Evolutionary conservation across 345 rosid genomes (phyloP).

Genomic region (Triadica sebifera): DNA sequence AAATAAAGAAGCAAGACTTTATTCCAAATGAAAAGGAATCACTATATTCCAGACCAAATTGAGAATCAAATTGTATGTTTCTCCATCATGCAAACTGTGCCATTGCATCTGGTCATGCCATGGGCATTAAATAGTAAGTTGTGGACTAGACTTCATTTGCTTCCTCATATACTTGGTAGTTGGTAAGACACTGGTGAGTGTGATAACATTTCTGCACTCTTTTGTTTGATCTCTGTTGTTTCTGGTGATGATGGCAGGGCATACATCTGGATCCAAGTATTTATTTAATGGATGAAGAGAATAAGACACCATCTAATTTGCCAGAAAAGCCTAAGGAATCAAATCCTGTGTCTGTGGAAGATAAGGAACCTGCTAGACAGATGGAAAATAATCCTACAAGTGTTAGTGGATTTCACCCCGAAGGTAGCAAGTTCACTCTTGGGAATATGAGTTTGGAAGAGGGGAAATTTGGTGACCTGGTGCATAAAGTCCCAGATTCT

Average conservation of each 20-base stretch:
- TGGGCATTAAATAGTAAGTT: background rate
- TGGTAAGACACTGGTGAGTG: background rate
- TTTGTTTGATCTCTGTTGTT: conserved; percentile 14
- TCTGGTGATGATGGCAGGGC: conserved; percentile 53
- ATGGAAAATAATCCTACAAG: conserved; percentile 30
- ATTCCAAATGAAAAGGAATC: background rate
- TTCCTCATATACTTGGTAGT: conserved; percentile 6
- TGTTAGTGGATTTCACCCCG: conserved; percentile 32
- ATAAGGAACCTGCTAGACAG: conserved; percentile 28
- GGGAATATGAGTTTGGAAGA: conserved; percentile 23
- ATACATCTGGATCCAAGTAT: conserved; percentile 98
- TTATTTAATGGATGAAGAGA: conserved; percentile 88
- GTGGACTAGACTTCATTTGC: background rate
- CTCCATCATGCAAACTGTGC: background rate
- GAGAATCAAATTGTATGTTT: background rate
- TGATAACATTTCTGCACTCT: background rate
- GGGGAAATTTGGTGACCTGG: conserved; percentile 29
- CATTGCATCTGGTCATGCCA: background rate
- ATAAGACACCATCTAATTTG: conserved; percentile 46
- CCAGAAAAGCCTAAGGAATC: conserved; percentile 41
- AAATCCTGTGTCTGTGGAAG: conserved; percentile 28
- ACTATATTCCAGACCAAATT: background rate
- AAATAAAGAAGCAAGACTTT: background rate
- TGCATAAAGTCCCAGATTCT: conserved; percentile 37
- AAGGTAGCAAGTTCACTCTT: conserved; percentile 21